Percentiles rank a stretch among this genome's conserved stretches.
Evolutionary conservation across 768 basidiomycete genomes (phyloP).

Genomic region (Boletus sp.): DNA sequence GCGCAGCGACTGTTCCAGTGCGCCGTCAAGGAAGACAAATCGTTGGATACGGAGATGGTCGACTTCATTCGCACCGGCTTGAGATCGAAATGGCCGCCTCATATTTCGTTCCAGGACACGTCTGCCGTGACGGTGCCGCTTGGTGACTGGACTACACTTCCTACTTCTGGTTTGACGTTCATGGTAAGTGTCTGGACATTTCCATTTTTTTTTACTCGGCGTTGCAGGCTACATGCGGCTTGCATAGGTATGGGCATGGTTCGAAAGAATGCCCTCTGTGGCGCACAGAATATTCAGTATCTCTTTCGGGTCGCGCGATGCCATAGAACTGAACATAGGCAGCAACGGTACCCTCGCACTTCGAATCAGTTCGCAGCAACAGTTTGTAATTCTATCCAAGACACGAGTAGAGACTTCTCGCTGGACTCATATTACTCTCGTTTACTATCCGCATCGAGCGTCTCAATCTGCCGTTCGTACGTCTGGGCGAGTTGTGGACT

Average conservation of each 20-base stretch:
- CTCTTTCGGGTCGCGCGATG: slow-evolving; percentile 26
- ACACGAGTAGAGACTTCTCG: slow-evolving; percentile 50
- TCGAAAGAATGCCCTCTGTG: slow-evolving; percentile 41
- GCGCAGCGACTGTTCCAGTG: slow-evolving; percentile 63
- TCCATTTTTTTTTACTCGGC: neutral
- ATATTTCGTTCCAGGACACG: slow-evolving; percentile 64
- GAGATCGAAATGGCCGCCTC: slow-evolving; percentile 76
- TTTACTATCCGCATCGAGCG: slow-evolving; percentile 58
- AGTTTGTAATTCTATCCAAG: slow-evolving; percentile 44
- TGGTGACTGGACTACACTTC: slow-evolving; percentile 51
- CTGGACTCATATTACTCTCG: slow-evolving; percentile 73
- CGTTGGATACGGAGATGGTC: slow-evolving; percentile 61
- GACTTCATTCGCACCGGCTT: slow-evolving; percentile 70
- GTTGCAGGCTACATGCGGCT: neutral
- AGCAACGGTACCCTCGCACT: slow-evolving; percentile 59
- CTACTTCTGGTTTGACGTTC: slow-evolving; percentile 66
- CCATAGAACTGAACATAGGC: slow-evolving; percentile 48
- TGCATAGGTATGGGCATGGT: slow-evolving; percentile 47
- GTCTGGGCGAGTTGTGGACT: slow-evolving; percentile 17
- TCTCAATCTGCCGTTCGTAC: slow-evolving; percentile 61
- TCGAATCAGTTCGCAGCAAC: slow-evolving; percentile 37
- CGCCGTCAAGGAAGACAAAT: slow-evolving; percentile 47
- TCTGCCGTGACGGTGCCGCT: slow-evolving; percentile 52
- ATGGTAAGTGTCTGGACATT: slow-evolving; percentile 44
- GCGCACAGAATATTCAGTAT: slow-evolving; percentile 39